Evolutionary conservation across 2,329 filamentous ascomycete species (phyloP), one percentile per base, ranked within the genome.

Genomic region (Cladophialophora yegresii): DNA sequence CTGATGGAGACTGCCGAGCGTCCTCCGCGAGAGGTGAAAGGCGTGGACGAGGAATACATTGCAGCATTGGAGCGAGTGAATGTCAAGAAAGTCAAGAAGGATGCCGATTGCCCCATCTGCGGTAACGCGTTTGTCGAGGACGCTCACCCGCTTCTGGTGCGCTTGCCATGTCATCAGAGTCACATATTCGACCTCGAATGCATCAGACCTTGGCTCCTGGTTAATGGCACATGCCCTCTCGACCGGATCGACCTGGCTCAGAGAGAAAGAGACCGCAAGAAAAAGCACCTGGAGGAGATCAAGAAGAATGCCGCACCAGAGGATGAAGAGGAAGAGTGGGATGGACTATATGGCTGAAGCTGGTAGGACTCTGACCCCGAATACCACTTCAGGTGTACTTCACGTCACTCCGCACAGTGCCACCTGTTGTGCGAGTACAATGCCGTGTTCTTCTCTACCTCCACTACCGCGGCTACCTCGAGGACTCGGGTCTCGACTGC

Each of bases 161-260:
- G 81, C 30, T 73, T 89, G 33, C 84, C 86, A 9, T 89, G 86
- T 69, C 84, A 88, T 72, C 78, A 82, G 16, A 82, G 82, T 43
- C 86, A 89, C 73, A 71, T 85, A 22, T 88, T 88, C 74, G 86
- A 89, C 75, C 74, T 88, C 28, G 86, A 88, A 70, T 89, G 86
- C 74, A 85, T 89, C 66, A 76, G 81, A 63, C 86, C 86, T 0
- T 89, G 86, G 86, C 75, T 89, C 67, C 82, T 87, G 68, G 77
- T 88, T 61, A 84, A 87, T 67, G 83, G 84, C 8, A 88, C 85
- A 22, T 89, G 86, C 75, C 86, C 86, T 20, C 77, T 88, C 54
- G 85, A 88, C 72, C 80, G 86, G 57, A 80, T 82, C 72, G 82
- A 84, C 72, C 78, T 88, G 64, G 77, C 84, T 20, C 85, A 86